These are phyloP conservation scores for Avicennia marina DNA, from an alignment of 257 asterid species.

Conservation along the genomic window DNA sequence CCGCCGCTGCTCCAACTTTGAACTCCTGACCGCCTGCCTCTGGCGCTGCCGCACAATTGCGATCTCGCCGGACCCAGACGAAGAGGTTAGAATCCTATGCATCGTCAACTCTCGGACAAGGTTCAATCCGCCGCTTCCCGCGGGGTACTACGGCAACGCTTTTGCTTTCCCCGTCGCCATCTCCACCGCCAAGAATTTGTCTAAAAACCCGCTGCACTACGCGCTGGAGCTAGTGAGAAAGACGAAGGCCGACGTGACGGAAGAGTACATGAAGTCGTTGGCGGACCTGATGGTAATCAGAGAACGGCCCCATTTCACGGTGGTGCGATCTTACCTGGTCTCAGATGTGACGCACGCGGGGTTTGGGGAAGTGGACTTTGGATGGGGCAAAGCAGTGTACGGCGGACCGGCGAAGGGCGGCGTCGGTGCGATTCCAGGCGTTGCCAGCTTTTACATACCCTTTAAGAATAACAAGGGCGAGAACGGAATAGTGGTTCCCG, in stretches of 20 bases:
- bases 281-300: conserved; percentile 43
- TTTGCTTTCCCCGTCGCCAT: conserved; percentile 38
- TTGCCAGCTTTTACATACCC: conserved; percentile 42
- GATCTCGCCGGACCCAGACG: conserved; percentile 32
- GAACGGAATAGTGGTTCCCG: conserved; percentile 46
- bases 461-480: conserved; percentile 43
- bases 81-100: conserved; percentile 37
- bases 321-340: conserved; percentile 33
- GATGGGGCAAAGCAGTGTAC: conserved; percentile 59
- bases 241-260: conserved; percentile 32
- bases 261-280: conserved; percentile 45
- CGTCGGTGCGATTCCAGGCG: conserved; percentile 43
- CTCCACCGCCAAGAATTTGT: conserved; percentile 24
- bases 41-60: conserved; percentile 57
- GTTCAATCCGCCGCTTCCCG: conserved; percentile 36
- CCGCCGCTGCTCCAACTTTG: conserved; percentile 39
- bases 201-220: conserved; percentile 20
- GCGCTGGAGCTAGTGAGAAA: conserved; percentile 42
- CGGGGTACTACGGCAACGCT: conserved; percentile 50
- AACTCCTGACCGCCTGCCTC: conserved; percentile 43
- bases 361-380: conserved; percentile 49
- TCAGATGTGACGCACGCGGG: conserved; percentile 48
- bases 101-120: conserved; percentile 29
- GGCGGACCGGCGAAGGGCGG: conserved; percentile 64
- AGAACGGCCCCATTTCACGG: conserved; percentile 45